Evolutionary conservation across 768 basidiomycete species (phyloP), one percentile per base, ranked within the genome.

Genomic region (Mycena amicta): DNA sequence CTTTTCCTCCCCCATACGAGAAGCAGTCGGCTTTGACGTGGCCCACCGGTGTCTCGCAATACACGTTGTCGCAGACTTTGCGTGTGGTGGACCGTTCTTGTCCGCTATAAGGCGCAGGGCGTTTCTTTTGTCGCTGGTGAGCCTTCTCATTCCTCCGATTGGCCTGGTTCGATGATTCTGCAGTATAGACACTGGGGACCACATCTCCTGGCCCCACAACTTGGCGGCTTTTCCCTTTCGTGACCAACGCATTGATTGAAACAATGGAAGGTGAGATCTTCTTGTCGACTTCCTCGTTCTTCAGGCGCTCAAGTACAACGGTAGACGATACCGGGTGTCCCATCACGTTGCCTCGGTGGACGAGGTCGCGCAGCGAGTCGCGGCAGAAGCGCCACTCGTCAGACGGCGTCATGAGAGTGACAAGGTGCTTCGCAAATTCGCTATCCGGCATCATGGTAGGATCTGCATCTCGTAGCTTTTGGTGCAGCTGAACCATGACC

Each of bases 1-100:
- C 68, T 26, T 69, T 72, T 11, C 72, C 72, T n/a, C 72, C 70
- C 0, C 66, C 65, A n/a, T 66, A 65, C 0, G 56, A 51, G 65
- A 68, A 73, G 52, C 72, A 73, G 20, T 71, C 57, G 0, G 41
- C 58, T 29, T 57, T 53, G 15, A 39, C 11, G 41, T 72, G 72
- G 1, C 72, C 67, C 1, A 52, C 4, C 0, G 64, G 64, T 1
- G 40, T 49, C 4, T 58, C 55, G 49, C 71, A 73, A 39, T 64
- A 68, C 5, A 3, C 4, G 46, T 62, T 65, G 3, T 65, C 55
- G 49, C 64, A 65, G 46, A 62, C 0, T 18, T 1, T 12, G 0
- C 43, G 43, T 45, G 8, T 23, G 15, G 43, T 45, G 12, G 30
- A n/a, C n/a, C 51, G 51, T 37, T 52, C 27, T n/a, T 37, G 31